These are phyloP conservation scores for Rhipidocladum racemiflorum DNA, from an alignment of 176 grass and related monocot species.

Conservation along the genomic window DNA sequence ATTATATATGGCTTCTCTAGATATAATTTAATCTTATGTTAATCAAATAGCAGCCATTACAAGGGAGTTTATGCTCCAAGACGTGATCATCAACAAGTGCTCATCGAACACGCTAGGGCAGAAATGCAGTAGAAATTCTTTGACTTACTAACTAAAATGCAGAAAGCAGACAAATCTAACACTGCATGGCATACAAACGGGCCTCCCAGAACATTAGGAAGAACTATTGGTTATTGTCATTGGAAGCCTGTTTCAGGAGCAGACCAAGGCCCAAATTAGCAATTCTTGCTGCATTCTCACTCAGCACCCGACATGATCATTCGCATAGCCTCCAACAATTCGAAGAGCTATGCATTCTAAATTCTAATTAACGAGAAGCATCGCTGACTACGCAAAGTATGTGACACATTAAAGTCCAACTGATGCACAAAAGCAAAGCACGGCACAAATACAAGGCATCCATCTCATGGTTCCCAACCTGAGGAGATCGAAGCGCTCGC, in stretches of 20 bases:
- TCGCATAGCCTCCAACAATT: not conserved
- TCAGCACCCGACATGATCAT: not conserved
- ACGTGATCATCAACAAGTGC: not conserved
- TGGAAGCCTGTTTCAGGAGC: not conserved
- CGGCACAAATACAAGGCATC: not conserved
- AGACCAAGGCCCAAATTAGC: not conserved
- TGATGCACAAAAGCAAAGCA: not conserved
- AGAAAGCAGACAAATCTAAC: not conserved
- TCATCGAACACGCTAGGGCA: not conserved
- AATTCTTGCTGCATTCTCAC: not conserved
- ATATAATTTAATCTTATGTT: not conserved
- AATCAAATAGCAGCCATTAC: not conserved
- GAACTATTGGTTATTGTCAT: not conserved
- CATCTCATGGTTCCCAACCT: constrained; percentile 36
- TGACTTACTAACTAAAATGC: not conserved
- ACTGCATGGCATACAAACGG: not conserved
- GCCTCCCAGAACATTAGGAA: not conserved
- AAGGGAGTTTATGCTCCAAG: not conserved
- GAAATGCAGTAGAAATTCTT: not conserved
- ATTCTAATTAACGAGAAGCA: not conserved
- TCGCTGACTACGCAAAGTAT: not conserved
- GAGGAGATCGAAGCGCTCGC: constrained; percentile 80
- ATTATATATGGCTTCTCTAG: not conserved
- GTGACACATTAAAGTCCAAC: not conserved
- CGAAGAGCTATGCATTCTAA: not conserved